phyloP scores from a whole-genome alignment of 2,329 filamentous ascomycete species.

The Grosmannia huntii region DNA sequence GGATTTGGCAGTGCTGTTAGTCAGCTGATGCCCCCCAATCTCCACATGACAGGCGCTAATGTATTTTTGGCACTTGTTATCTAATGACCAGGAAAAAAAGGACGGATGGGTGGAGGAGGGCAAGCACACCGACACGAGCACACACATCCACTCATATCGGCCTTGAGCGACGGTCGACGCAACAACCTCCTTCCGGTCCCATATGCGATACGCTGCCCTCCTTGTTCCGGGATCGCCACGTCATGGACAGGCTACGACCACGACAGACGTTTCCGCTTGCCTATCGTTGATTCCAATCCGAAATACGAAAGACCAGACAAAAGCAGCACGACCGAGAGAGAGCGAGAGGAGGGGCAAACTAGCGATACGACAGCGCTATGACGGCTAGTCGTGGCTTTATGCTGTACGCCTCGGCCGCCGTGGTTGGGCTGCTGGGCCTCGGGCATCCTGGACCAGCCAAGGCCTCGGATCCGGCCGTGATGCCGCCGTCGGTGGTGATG shows the following conservation, averaged over 20 bases:
- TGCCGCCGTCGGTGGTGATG: neutral
- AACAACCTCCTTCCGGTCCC: neutral
- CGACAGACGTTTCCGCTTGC: neutral
- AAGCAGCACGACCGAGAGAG: neutral
- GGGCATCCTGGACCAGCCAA: constrained; percentile 8
- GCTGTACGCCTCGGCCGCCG: constrained; percentile 12
- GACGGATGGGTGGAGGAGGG: neutral
- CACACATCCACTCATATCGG: neutral
- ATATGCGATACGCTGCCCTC: neutral
- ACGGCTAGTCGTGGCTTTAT: constrained; percentile 9
- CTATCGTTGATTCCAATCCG: neutral
- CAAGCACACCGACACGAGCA: neutral
- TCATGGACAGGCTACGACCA: constrained; percentile 1
- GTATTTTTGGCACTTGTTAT: neutral
- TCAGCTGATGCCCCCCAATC: neutral
- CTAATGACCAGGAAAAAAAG: neutral
- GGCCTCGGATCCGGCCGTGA: constrained; percentile 3
- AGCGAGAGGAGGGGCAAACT: neutral
- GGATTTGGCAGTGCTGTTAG: neutral
- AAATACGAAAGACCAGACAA: too few relatives aligned
- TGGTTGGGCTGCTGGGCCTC: constrained; percentile 11
- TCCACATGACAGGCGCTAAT: neutral
- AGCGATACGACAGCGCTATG: neutral
- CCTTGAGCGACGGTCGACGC: neutral
- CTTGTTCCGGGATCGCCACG: neutral